Base-by-base conservation (phyloP, 1,284 basidiomycete species). In the Heliocybe sulcata region DNA sequence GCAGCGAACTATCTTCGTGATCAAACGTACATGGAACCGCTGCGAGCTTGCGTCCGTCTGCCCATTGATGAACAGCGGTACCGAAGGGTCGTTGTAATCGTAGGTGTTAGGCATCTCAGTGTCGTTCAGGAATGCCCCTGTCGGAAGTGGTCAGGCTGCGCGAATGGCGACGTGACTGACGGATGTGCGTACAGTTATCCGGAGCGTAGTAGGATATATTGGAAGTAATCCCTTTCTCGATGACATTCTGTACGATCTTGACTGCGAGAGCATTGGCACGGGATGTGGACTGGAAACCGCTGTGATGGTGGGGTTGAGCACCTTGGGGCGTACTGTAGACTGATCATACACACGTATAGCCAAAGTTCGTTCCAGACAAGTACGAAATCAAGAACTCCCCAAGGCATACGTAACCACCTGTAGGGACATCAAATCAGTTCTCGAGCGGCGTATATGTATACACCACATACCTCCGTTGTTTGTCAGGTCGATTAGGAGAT, bases 361-460 rank as follows among this genome's bases (percentile, higher is more conserved):
- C 77, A 52, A 79, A 69, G 38, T 72, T 65, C 0, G 72, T 67
- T 12, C 82, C 82, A 10, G 76, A 73, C 29, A 86, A 71, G 64
- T 74, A 83, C 52, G 76, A 72, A 59, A 82, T 79, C 31, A 85
- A 66, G 71, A 83, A 85, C 42, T 79, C 73, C 0, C 81, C 82
- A 8, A 84, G 71, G 59, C 81, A 83, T 10, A 84, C 73, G 57
- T 76, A 82, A 16, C 83, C 83, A 57, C 81, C 81, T 81, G 53
- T 6, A 23, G 26, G 29, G 26, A 20, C 16, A 19, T n/a, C 48
- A 38, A 22, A 25, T 11, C 33, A 4, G 38, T 6, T 48, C 35
- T 51, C 33, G 45, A 35, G 2, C 23, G 42, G 20, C n/a, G n/a
- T n/a, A 42, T 49, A 50, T 38, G 31, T 54, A 49, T 22, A n/a